Evolutionary conservation across 2,329 filamentous ascomycete genomes (phyloP), one percentile per base, ranked within the genome.

Genomic region (Paramyrothecium roridum): DNA sequence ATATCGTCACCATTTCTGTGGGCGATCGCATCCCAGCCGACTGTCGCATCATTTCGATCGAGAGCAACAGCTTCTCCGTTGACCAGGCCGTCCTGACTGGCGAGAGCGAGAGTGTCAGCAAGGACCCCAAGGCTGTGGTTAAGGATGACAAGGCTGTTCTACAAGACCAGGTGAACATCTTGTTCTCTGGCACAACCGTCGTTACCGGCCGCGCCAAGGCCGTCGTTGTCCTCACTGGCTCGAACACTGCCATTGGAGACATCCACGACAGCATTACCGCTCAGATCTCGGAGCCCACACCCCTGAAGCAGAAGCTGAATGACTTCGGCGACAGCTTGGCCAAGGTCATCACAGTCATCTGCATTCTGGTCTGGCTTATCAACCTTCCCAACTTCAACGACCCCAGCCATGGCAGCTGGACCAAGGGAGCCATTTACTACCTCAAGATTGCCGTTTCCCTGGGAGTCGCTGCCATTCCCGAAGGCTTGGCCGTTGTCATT

Each of bases 391-490:
- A 99, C 78, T 99, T 99, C 81, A 95, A 86, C 68, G 95, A 99
- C 67, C 91, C 93, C 26, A 89, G 90, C 61, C 93, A 97, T 65
- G 95, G 95, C 65, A 89, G 86, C 73, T 97, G 92, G 88, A 84
- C 91, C 60, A 99, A 98, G 80, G 95, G 95, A 57, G 95, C 95
- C 57, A 98, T 99, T 68, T 99, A 99, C 82, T 99, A 99, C 75
- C 85, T 99, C 66, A 99, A 99, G 82, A 99, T 99, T 70, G 95
- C 95, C 46, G 96, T 99, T 46, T 99, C 95, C 51, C 89, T 99
- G 40, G 96, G 95, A 74, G 95, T 99, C 46, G 95, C 95, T 49
- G 95, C 96, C 62, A 99, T 99, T 68, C 95, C 95, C 0, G 95
- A 99, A 77, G 95, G 96, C 73, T 83, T 99, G 48, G 95, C 95